These are phyloP conservation scores for Candida vaughaniae DNA, from an alignment of 805 yeast genomes.

Conservation along the genomic window DNA sequence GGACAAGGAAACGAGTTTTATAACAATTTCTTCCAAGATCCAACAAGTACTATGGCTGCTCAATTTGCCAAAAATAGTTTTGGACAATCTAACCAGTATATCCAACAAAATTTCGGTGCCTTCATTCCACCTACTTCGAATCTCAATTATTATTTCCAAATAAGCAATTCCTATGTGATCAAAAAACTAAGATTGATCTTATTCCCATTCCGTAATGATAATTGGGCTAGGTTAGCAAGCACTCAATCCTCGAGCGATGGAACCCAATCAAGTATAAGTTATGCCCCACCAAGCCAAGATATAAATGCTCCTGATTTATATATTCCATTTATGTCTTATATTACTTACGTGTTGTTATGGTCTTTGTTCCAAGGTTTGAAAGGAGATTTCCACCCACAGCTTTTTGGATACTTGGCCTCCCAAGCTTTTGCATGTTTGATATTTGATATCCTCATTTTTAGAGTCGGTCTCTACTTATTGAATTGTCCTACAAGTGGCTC, in stretches of 20 bases:
- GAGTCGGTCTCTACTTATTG: constrained; percentile 79
- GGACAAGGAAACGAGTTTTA: constrained; percentile 7
- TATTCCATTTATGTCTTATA: constrained; percentile 90
- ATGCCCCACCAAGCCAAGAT: constrained; percentile 80
- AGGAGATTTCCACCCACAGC: constrained; percentile 90
- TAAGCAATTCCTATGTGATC: constrained; percentile 82
- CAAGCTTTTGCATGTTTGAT: constrained; percentile 81
- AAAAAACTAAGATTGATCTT: constrained; percentile 69
- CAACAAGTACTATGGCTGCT: constrained; percentile 79
- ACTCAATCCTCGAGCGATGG: constrained; percentile 11
- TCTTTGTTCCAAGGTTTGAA: constrained; percentile 82
- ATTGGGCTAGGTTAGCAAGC: constrained; percentile 66
- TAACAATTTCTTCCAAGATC: constrained; percentile 63
- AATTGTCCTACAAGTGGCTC: constrained; percentile 59
- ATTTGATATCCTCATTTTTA: constrained; percentile 72
- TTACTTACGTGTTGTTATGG: constrained; percentile 82
- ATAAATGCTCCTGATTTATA: constrained; percentile 95
- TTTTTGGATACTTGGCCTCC: constrained; percentile 83
- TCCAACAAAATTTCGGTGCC: constrained; percentile 66
- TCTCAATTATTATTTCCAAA: constrained; percentile 85
- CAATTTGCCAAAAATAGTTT: constrained; percentile 87
- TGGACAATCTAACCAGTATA: constrained; percentile 73
- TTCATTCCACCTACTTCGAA: constrained; percentile 51
- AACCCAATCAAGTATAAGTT: constrained; percentile 28
- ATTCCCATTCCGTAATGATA: constrained; percentile 82